phyloP scores from a whole-genome alignment of 2,329 filamentous ascomycete species.

The Alternaria gansuensis region DNA sequence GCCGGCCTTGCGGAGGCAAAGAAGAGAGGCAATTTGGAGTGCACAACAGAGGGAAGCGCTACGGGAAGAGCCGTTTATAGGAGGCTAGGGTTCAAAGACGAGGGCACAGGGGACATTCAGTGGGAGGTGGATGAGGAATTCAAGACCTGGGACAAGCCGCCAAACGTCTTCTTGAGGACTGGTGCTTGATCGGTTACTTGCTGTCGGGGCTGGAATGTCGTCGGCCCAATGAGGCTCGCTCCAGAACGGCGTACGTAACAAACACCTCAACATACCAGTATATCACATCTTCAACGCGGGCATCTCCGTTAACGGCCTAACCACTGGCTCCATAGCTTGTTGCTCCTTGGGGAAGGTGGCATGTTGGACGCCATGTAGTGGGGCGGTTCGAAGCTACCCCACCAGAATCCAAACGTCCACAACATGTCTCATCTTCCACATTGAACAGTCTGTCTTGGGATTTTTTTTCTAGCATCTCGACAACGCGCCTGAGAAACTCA shows the following conservation, averaged over 20 bases:
- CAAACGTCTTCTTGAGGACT: slow-evolving; percentile 51
- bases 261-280: slow-evolving; percentile 5
- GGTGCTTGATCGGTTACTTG: slow-evolving; percentile 22
- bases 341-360: slow-evolving; percentile 46
- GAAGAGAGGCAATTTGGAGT: slow-evolving; percentile 46
- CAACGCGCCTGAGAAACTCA: background rate
- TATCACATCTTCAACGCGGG: slow-evolving; percentile 18
- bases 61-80: slow-evolving; percentile 50
- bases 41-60: slow-evolving; percentile 49
- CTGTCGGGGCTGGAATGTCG: background rate
- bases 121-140: slow-evolving; percentile 50
- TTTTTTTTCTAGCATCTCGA: background rate
- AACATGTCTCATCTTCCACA: slow-evolving; percentile 11
- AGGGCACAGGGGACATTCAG: slow-evolving; percentile 41
- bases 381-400: slow-evolving; percentile 36
- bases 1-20: slow-evolving; percentile 49
- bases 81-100: slow-evolving; percentile 47
- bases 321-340: slow-evolving; percentile 24
- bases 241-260: background rate
- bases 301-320: slow-evolving; percentile 26
- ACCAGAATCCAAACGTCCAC: slow-evolving; percentile 27
- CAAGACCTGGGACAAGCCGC: slow-evolving; percentile 39
- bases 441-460: background rate
- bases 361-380: slow-evolving; percentile 36
- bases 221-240: background rate